These are phyloP conservation scores for Suhomyces wounanorum DNA, from an alignment of 1,139 yeast genomes.

Conservation along the genomic window DNA sequence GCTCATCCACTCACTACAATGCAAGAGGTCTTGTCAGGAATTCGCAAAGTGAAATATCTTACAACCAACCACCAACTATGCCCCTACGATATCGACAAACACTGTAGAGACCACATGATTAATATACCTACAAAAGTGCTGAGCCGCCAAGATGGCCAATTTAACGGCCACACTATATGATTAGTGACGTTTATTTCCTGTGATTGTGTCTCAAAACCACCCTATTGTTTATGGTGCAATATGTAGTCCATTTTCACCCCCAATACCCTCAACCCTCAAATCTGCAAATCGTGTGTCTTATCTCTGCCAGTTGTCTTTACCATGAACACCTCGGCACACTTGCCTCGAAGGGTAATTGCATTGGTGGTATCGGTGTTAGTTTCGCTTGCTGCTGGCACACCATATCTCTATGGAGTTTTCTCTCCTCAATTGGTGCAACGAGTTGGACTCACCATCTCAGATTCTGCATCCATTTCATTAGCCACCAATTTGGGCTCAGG, in stretches of 20 bases:
- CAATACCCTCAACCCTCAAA: neutral
- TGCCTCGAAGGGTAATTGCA: slow-evolving; percentile 17
- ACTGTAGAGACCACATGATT: no score
- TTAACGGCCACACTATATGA: no score
- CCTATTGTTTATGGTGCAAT: no score
- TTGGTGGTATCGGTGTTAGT: slow-evolving; percentile 33
- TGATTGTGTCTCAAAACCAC: neutral
- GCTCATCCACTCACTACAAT: no score
- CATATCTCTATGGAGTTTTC: slow-evolving; percentile 69
- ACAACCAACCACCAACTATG: no score
- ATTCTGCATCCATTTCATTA: slow-evolving; percentile 64
- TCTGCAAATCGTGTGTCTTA: neutral
- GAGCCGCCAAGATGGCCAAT: no score
- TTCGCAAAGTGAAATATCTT: no score
- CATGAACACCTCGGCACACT: slow-evolving; percentile 8
- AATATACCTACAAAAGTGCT: no score
- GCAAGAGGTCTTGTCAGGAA: no score
- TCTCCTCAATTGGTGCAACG: slow-evolving; percentile 66
- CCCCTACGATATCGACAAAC: no score
- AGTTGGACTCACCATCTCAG: slow-evolving; percentile 58
- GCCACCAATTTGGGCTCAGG: slow-evolving; percentile 66
- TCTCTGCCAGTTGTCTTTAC: neutral
- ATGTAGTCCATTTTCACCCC: no score
- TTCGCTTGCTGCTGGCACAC: slow-evolving; percentile 61
- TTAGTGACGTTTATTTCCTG: neutral